These are phyloP conservation scores for Lagenaria siceraria DNA, from an alignment of 306 rosid genomes.

Conservation along the genomic window DNA sequence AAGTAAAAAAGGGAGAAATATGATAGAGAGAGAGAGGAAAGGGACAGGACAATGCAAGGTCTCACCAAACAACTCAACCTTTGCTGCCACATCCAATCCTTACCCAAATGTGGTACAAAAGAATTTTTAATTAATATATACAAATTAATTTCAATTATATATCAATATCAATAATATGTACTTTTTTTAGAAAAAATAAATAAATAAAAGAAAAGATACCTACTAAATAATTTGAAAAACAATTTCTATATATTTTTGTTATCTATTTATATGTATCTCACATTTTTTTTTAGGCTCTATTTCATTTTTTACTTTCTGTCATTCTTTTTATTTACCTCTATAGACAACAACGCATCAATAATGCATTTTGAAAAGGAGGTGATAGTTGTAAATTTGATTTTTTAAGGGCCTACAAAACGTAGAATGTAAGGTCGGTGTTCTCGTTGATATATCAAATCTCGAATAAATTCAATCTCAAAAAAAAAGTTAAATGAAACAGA, in stretches of 20 bases:
- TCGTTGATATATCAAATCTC: neutral
- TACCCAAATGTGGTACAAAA: neutral
- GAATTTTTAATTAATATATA: neutral
- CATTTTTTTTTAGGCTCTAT: too few relatives aligned
- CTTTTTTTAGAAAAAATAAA: neutral
- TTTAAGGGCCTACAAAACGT: neutral
- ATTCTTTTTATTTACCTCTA: neutral
- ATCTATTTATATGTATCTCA: neutral
- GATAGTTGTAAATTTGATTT: neutral
- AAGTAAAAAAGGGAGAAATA: neutral
- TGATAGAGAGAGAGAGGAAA: neutral
- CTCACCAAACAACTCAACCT: neutral
- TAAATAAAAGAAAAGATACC: neutral
- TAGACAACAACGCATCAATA: neutral
- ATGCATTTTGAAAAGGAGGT: neutral
- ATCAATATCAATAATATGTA: neutral
- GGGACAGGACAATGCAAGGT: slow-evolving; percentile 1
- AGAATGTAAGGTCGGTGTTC: neutral
- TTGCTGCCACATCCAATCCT: neutral
- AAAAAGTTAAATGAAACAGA: neutral
- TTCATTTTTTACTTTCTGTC: neutral
- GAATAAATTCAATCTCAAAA: neutral
- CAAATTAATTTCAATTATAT: neutral
- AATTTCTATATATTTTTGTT: neutral
- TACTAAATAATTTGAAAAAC: neutral